Base-by-base conservation (phyloP, 768 basidiomycete genomes). In the Chalciporus piperatus region DNA sequence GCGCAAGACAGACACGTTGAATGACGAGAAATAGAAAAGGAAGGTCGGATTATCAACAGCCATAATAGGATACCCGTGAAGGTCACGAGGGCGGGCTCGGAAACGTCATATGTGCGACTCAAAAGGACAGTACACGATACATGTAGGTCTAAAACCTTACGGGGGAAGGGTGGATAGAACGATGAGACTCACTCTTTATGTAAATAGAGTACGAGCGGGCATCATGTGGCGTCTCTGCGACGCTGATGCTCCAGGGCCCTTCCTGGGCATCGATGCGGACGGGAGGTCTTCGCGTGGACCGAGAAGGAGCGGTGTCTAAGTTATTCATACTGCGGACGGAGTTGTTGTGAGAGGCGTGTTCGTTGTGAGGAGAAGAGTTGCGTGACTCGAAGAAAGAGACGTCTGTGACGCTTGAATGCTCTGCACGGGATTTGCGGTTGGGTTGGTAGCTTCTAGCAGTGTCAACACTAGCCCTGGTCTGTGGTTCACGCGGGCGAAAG, bases 171-270 rank as follows among this genome's bases (percentile, higher is more conserved):
- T 58, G 63, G 61, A 57, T 30, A 49, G 45, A 59, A 58, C 43
- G 55, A 58, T 55, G 43, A 48, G 51, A 60, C 89, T 76, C 70
- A 92, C 91, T 93, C 80, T 92, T 93, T 72, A 93, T 83, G 76
- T 93, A 93, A 64, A 93, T 79, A 65, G 81, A 85, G 74, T 86
- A 93, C 50, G 67, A 69, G 57, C 77, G 74, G 41, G 83, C 66
- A 70, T 88, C 85, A 67, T 89, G 80, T 20, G 87, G 87, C 47
- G 83, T 85, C 74, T 92, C 89, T 56, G 92, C 92, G 57, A 92
- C 89, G 67, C 87, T 89, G 65, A 94, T 82, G 62, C 83, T 83
- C 92, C 92, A 94, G 20, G 83, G 89, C 13, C 87, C 89, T 63
- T 90, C 88, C 69, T 89, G 82, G 39, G 76, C 76, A 67, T 91